Conservation (phyloP, 2,329 filamentous ascomycete genomes). For the Talaromyces pinophilus region DNA sequence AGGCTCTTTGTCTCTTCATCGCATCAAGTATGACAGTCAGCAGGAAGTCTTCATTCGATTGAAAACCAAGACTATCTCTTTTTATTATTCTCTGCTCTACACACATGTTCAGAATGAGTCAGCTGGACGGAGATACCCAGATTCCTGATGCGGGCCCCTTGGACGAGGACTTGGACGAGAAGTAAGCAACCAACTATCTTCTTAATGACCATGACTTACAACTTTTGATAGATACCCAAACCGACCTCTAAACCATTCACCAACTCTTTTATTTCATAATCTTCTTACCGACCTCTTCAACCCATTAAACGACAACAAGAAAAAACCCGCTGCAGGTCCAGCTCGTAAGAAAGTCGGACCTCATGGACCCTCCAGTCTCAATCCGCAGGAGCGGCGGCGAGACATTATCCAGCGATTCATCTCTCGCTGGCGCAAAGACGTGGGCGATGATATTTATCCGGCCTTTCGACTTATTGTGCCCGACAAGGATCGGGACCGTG, state of each 20-base stretch:
- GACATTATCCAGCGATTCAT: conserved; percentile 87
- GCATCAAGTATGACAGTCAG: not conserved
- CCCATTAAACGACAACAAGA: conserved; percentile 75
- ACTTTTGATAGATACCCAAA: conserved; percentile 67
- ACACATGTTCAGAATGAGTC: not conserved
- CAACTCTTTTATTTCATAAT: conserved; percentile 79
- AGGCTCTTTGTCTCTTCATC: not conserved
- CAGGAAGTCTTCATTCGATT: not conserved
- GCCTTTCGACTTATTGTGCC: conserved; percentile 88
- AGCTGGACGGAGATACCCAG: conserved; percentile 3
- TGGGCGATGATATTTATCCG: conserved; percentile 90
- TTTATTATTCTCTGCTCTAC: not conserved
- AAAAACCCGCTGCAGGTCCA: conserved; percentile 57
- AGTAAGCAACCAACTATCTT: conserved; percentile 34
- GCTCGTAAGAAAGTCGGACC: conserved; percentile 62
- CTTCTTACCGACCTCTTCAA: conserved; percentile 79
- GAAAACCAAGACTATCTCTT: not conserved
- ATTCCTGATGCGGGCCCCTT: conserved; percentile 20
- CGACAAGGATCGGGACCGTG: conserved; percentile 87
- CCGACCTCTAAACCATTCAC: conserved; percentile 75
- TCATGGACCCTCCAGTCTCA: conserved; percentile 57
- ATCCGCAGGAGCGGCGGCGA: conserved; percentile 74
- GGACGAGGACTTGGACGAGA: conserved; percentile 51
- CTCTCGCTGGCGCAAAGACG: conserved; percentile 78
- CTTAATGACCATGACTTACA: not conserved